phyloP scores from a whole-genome alignment of 139 green algal genomes.

The Ettlia oleoabundans region DNA sequence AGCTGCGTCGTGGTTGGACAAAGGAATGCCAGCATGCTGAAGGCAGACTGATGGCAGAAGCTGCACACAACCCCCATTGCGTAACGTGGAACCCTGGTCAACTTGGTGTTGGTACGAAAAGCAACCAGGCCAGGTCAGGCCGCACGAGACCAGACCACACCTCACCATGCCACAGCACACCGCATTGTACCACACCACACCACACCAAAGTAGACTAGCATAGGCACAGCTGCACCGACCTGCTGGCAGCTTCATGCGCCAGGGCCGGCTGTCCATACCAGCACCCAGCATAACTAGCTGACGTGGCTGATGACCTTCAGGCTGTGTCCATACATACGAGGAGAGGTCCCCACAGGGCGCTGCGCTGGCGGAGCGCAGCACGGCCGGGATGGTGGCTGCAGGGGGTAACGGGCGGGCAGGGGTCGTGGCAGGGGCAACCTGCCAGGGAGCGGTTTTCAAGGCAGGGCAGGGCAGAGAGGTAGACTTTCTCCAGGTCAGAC shows the following conservation, averaged over 20 bases:
- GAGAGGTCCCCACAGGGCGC: neutral
- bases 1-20: too few species aligned
- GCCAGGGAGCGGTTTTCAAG: neutral
- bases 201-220: too few species aligned
- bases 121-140: too few species aligned
- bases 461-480: neutral
- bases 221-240: too few species aligned
- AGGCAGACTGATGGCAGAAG: too few species aligned
- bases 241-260: constrained; percentile 68
- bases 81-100: too few species aligned
- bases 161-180: too few species aligned
- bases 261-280: constrained; percentile 79
- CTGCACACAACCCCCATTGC: too few species aligned
- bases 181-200: too few species aligned
- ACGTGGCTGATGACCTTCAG: neutral
- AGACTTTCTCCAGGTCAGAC: neutral
- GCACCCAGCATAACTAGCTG: constrained; percentile 56
- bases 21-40: too few species aligned
- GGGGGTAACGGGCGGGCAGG: neutral
- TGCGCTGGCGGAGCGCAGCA: neutral
- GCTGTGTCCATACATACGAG: constrained; percentile 5
- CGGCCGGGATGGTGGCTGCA: constrained; percentile 2
- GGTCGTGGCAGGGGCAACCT: neutral
- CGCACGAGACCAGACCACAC: too few species aligned
- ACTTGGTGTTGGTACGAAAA: too few species aligned